phyloP scores from a whole-genome alignment of 352 stramenopile genomes.

The Pythium dissotocum region DNA sequence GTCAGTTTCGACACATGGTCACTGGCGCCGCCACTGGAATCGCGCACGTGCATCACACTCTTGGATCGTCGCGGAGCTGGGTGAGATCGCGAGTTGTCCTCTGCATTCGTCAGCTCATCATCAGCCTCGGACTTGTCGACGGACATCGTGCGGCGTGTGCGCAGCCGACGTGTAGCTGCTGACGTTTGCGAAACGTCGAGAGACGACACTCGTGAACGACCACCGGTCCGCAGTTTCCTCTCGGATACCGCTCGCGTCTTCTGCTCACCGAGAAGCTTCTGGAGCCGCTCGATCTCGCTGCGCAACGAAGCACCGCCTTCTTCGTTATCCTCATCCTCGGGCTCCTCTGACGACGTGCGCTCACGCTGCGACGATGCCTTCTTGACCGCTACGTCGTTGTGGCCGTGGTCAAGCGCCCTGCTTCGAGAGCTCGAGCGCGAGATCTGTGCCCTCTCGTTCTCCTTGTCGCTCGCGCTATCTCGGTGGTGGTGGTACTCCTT shows the following conservation, averaged over 20 bases:
- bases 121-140: conserved; percentile 37
- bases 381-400: background rate
- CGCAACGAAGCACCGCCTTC: conserved; percentile 36
- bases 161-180: conserved; percentile 16
- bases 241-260: conserved; percentile 27
- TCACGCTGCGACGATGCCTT: conserved; percentile 15
- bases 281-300: conserved; percentile 74
- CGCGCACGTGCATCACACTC: conserved; percentile 49
- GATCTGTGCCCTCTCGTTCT: conserved; percentile 1
- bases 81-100: conserved; percentile 41
- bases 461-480: conserved; percentile 1
- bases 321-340: conserved; percentile 35
- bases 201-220: conserved; percentile 24
- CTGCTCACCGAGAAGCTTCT: conserved; percentile 70
- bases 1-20: conserved; percentile 67
- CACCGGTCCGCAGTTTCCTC: conserved; percentile 6
- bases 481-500: background rate
- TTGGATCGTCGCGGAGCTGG: conserved; percentile 58
- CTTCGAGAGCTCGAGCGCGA: background rate
- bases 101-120: conserved; percentile 47
- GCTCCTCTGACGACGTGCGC: conserved; percentile 20
- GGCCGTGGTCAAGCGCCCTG: background rate
- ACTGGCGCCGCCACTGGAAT: conserved; percentile 21
- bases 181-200: conserved; percentile 19
- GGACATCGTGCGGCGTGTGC: conserved; percentile 42